Base-by-base conservation (phyloP, 768 basidiomycete species). In the Termitomyces sp. region DNA sequence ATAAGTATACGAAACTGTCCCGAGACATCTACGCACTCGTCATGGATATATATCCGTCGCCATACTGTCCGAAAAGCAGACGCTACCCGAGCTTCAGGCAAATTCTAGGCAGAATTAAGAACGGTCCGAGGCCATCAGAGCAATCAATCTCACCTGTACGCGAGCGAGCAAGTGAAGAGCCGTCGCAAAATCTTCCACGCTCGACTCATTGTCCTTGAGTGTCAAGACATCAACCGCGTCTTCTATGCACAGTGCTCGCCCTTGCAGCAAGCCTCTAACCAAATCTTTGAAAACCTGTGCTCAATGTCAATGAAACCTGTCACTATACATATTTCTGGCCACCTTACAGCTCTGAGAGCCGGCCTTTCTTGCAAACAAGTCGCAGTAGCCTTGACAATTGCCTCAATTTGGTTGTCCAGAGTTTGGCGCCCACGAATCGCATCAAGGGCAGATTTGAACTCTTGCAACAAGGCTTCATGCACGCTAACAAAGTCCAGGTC, bases 401-500 rank as follows among this genome's bases (percentile, higher is more conserved):
- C 77, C 28, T 89, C 87, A 43, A 88, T 77, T 65, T 90, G 88
- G 53, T 73, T 76, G 42, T 92, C 91, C 10, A 89, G 66, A 9
- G 85, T 80, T 56, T 85, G 87, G 54, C 78, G 78, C 43, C 79
- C 76, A n/a, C 84, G 85, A 44, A 80, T 69, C 32, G 72, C 70
- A 35, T 68, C 72, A 32, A 82, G 73, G 13, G 72, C 76, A 28
- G 74, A 68, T 61, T 75, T 82, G 69, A 95, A 85, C 44, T 88
- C 81, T 4, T 81, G 74, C 6, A 84, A 61, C 3, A 98, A 72
- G 4, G 77, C 77, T 63, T 88, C 83, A 63, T 96, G 94, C 3
- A 96, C 87, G 57, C 86, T 87, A 63, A 97, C 80, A 59, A 95
- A 86, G 71, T 98, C 92, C 50, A 98, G 80, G 28, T 82, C 84